These are phyloP conservation scores for Beauveria brongniartii DNA, from an alignment of 2,329 filamentous ascomycete genomes.

Conservation along the genomic window DNA sequence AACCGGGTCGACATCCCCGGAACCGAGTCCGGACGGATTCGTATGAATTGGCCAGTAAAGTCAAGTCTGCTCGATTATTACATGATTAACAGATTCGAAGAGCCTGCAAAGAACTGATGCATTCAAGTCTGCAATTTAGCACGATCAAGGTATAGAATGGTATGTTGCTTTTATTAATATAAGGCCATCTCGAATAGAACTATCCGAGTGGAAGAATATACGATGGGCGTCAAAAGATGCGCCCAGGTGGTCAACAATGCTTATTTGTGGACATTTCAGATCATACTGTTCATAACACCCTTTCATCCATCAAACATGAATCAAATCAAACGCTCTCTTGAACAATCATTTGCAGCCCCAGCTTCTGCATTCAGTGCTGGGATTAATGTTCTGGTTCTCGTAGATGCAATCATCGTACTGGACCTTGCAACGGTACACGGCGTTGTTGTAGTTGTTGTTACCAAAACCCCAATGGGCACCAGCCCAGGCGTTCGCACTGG, in stretches of 20 bases:
- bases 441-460: constrained; percentile 25
- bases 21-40: background rate
- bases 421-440: constrained; percentile 35
- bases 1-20: background rate
- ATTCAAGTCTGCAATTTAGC: constrained; percentile 12
- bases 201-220: background rate
- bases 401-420: constrained; percentile 42
- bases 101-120: background rate
- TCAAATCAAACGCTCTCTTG: background rate
- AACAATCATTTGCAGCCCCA: constrained; percentile 20
- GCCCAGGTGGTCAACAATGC: background rate
- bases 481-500: constrained; percentile 6
- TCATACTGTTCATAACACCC: background rate
- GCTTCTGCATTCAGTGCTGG: constrained; percentile 30
- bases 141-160: background rate
- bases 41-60: background rate
- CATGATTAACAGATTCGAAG: no score
- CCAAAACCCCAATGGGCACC: constrained; percentile 19
- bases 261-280: background rate
- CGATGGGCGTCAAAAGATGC: background rate
- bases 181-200: background rate
- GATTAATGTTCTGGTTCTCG: constrained; percentile 32
- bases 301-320: background rate
- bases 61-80: background rate
- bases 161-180: background rate